Percentiles rank a stretch among this genome's conserved stretches.
phyloP scores from a whole-genome alignment of 1,284 basidiomycete genomes.

The Boletellus deceptivus region DNA sequence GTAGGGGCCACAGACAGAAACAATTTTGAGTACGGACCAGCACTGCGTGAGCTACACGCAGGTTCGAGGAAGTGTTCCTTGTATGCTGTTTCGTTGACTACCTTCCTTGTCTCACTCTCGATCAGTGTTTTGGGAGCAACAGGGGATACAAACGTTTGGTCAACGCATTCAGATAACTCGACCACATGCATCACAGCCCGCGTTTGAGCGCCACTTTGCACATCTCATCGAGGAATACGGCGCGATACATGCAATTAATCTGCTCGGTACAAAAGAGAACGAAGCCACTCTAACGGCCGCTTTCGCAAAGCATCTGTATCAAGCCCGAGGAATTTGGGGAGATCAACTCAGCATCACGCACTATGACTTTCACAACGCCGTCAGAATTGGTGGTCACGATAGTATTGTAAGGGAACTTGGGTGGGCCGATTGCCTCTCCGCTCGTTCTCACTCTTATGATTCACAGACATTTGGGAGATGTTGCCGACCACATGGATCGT shows the following conservation, averaged over 20 bases:
- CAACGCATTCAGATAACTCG: slow-evolving; percentile 91
- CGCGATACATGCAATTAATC: slow-evolving; percentile 80
- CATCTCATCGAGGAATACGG: slow-evolving; percentile 84
- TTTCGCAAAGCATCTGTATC: slow-evolving; percentile 76
- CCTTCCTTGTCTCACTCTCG: slow-evolving; percentile 13
- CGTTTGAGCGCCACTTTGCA: slow-evolving; percentile 91
- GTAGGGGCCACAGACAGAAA: slow-evolving; percentile 70
- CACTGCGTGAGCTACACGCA: slow-evolving; percentile 90
- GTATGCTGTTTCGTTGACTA: slow-evolving; percentile 48
- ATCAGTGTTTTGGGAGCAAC: slow-evolving; percentile 97
- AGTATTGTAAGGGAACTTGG: slow-evolving; percentile 76
- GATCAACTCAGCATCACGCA: slow-evolving; percentile 74
- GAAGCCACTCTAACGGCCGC: slow-evolving; percentile 82
- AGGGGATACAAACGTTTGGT: slow-evolving; percentile 86
- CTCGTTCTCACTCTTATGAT: slow-evolving; percentile 11
- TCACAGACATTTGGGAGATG: slow-evolving; percentile 55
- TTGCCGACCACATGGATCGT: slow-evolving; percentile 67
- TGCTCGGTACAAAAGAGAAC: slow-evolving; percentile 89
- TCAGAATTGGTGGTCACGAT: slow-evolving; percentile 86
- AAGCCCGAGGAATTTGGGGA: slow-evolving; percentile 55
- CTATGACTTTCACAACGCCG: slow-evolving; percentile 92
- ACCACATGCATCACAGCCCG: slow-evolving; percentile 94
- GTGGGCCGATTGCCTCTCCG: slow-evolving; percentile 35
- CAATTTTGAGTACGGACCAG: slow-evolving; percentile 81
- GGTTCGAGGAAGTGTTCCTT: slow-evolving; percentile 89